Base-by-base conservation (phyloP, 2,329 filamentous ascomycete species). In the Epichloe glyceriae region DNA sequence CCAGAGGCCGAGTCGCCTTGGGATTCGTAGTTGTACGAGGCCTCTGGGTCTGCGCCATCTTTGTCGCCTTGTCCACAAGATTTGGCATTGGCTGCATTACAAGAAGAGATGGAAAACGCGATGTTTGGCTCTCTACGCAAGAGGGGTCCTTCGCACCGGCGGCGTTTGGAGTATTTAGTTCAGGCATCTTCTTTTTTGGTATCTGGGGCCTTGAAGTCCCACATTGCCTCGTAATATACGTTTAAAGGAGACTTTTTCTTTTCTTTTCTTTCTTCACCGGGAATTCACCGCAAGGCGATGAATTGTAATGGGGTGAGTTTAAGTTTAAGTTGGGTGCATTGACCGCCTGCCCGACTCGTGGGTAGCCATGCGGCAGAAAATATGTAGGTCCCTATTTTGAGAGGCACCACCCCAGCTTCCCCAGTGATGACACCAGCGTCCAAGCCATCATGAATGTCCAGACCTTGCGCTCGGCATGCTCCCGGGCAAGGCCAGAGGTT, bases 391-490 rank as follows among this genome's bases (percentile, higher is more conserved):
- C n/a, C 19, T 42, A 17, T 42, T 37, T 34, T n/a, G 1, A n/a
- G 10, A 26, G n/a, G 17, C 30, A 22, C 12, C 39, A 6, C 4
- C n/a, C 19, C 12, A 30, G 20, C 17, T 10, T 14, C 20, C 7
- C 22, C 34, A 15, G 8, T 47, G 15, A 38, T 20, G 19, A 17
- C 39, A 19, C 7, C 52, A 56, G 41, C 45, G 20, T 40, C 35
- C 53, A 50, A 54, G 51, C 57, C 56, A 63, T 53, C 54, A 70
- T 70, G 67, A 64, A 67, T 51, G 61, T 63, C 40, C 65, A 67
- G 57, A 61, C 62, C 40, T 61, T 71, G 49, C 67, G 67, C 58
- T 69, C 67, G 56, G 61, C 62, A 46, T 65, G 62, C 55, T 57
- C 57, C 53, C 66, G 66, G 49, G 60, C 65, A 54, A 61, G 62